Percentiles rank a stretch among this genome's conserved stretches.
Conservation (phyloP, 306 rosid species). For the Rosa persica region DNA sequence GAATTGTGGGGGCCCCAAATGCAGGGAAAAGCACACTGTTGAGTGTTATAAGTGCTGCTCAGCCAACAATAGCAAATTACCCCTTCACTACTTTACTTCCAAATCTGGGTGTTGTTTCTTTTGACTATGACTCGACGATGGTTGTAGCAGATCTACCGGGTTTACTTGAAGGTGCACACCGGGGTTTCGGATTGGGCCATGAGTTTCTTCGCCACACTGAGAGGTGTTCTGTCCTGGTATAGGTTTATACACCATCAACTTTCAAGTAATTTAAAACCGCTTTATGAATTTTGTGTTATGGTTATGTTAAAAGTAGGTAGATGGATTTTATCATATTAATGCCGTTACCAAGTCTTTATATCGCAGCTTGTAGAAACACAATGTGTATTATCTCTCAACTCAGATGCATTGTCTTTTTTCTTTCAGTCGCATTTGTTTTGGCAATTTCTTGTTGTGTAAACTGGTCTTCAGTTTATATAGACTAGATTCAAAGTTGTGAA, state of each 20-base stretch:
- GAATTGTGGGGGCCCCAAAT: constrained; percentile 94
- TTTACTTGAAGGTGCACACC: constrained; percentile 97
- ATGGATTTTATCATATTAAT: background rate
- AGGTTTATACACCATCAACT: constrained; percentile 23
- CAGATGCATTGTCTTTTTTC: background rate
- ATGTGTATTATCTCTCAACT: background rate
- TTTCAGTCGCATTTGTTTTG: background rate
- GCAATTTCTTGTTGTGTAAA: background rate
- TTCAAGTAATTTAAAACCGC: background rate
- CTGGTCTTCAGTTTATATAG: background rate
- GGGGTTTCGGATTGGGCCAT: constrained; percentile 95
- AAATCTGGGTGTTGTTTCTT: constrained; percentile 92
- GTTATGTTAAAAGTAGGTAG: background rate
- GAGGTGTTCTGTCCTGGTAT: constrained; percentile 94
- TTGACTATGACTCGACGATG: constrained; percentile 81
- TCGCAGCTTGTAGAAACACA: background rate
- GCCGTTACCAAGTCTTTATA: background rate
- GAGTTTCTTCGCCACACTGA: constrained; percentile 94
- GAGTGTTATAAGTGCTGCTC: constrained; percentile 95
- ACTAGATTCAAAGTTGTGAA: background rate
- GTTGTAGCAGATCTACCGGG: constrained; percentile 99
- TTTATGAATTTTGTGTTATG: background rate
- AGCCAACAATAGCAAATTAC: constrained; percentile 84
- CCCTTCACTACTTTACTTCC: constrained; percentile 97
- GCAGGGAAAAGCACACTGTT: constrained; percentile 96